A percentile compares a stretch with the other conserved stretches of the same genome.
Evolutionary conservation across 2,329 filamentous ascomycete genomes (phyloP).

Genomic region (Chalaropsis ovoidea): DNA sequence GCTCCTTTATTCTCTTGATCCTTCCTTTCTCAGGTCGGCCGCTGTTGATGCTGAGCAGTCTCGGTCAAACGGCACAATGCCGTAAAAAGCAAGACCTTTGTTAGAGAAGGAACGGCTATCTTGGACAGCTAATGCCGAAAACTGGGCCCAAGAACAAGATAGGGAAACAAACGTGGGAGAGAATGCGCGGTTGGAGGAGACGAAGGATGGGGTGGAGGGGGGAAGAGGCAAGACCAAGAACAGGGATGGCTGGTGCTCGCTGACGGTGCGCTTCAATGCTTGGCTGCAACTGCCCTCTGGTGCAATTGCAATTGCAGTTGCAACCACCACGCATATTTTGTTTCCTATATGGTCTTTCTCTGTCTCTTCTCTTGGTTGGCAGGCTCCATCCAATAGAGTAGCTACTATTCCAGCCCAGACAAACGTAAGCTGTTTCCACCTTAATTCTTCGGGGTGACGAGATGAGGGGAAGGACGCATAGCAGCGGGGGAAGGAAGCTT

Average conservation of each 20-base stretch:
- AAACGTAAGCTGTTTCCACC: background rate
- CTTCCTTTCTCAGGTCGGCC: slow-evolving; percentile 5
- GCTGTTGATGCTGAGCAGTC: background rate
- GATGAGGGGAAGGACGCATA: background rate
- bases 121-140: slow-evolving; percentile 17
- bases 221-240: background rate
- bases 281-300: background rate
- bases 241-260: background rate
- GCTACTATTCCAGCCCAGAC: background rate
- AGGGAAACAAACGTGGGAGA: background rate
- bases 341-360: background rate
- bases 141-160: background rate
- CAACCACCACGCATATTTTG: background rate
- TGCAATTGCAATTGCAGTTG: no score
- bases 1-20: background rate
- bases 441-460: background rate
- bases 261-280: background rate
- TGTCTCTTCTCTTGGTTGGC: no score
- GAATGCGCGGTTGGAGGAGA: background rate
- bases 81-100: background rate
- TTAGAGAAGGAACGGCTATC: slow-evolving; percentile 14
- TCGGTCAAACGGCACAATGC: slow-evolving; percentile 19
- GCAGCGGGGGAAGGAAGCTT: background rate
- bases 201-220: background rate
- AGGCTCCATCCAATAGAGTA: no score